Base-by-base conservation (phyloP, 257 asterid species). In the Striga asiatica region DNA sequence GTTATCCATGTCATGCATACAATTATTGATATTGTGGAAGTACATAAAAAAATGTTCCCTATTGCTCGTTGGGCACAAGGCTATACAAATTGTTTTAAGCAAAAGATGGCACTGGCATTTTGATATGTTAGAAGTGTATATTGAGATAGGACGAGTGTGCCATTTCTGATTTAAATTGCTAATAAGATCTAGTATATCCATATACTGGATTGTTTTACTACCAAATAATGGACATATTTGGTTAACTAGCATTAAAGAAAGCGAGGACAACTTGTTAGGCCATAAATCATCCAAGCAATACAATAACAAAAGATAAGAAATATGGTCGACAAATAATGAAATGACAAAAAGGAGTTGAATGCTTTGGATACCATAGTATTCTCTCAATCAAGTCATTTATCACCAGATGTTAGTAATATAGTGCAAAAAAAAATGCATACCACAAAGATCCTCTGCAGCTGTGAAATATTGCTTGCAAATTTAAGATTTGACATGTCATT, bases 371-470 rank as follows among this genome's bases (percentile, higher is more conserved):
- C 29, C 16, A 23, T 22, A 9, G 24, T 12, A 50, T 2, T 11
- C 47, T 32, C 17, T 56, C 54, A 45, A 6, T 17, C 48, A 11
- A 13, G 62, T 29, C 6, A 13, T 25, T 51, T 24, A 42, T 42
- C 48, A 31, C 8, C 39, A 20, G 28, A 43, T 9, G 41, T 16
- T n/a, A 16, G 20, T 43, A 64, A 61, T 42, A 43, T 32, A 54
- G 68, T 14, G 59, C 74, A 63, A 41, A 13, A 35, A 61, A 63
- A 55, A 52, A 50, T 31, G 14, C 54, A 53, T 81, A 88, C 99
- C 96, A 92, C 64, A 72, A 92, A 84, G 56, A 92, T 82, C 78
- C 99, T 76, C 79, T 82, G 99, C 54, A 92, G 86, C 78, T 92
- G 99, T 16, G 99, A 92, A 68, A 79, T 66, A 32, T 82, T 67